Evolutionary conservation across 768 basidiomycete species (phyloP), one percentile per base, ranked within the genome.

Genomic region (Dacryopinax spathularia): DNA sequence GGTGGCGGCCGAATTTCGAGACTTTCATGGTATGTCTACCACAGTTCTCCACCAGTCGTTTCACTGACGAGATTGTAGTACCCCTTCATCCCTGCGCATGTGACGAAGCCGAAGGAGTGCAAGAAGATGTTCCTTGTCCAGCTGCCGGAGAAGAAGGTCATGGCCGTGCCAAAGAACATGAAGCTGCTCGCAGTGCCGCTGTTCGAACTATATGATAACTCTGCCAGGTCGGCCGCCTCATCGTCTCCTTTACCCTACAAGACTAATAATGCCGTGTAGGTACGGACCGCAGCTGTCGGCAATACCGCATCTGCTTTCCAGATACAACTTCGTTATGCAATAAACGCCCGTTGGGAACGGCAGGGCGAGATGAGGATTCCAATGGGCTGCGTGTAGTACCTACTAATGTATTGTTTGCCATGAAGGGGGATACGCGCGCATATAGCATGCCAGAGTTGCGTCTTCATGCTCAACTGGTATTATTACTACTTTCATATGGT

Each of bases 1-100:
- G 95, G 94, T 99, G 90, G 89, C 77, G 96, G 60, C 95, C 95
- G 0, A 96, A 96, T 71, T 99, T 96, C 69, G 96, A 99, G 77
- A 94, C 92, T 0, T 98, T 98, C 76, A 94, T 96, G 88, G 94
- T 95, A 68, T 70, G 87, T 80, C 6, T 37, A 34, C 13, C 18
- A 41, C 9, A 20, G 56, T 39, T 29, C 36, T 22, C n/a, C 60
- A 22, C 60, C 67, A 33, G 41, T 63, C 34, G 20, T n/a, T 44
- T 25, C 36, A 27, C 34, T 63, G 43, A 20, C 56, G 16, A 22
- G 33, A 18, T 25, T 34, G 39, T 62, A 43, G 93, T 96, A 95
- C 69, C 92, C 93, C 0, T 94, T 92, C 72, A 81, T 92, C 62
- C 94, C 92, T 0, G 90, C 93, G 16, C 96, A 99, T 75, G 90